phyloP scores from a whole-genome alignment of 768 basidiomycete genomes.

The Dictyophora rubrovolvata region DNA sequence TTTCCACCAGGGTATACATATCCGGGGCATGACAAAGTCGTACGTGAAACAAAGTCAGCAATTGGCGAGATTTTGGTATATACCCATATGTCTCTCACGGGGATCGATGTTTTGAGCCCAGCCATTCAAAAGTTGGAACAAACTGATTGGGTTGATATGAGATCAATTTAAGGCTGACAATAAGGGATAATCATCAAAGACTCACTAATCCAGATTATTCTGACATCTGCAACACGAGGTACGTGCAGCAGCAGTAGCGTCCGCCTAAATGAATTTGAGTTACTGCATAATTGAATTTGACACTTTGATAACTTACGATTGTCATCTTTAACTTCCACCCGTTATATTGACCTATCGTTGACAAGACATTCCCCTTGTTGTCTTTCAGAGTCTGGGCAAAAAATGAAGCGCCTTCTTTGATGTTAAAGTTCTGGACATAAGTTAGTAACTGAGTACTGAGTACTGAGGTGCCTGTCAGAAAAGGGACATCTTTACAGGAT shows the following conservation, averaged over 20 bases:
- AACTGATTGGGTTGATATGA: constrained; percentile 24
- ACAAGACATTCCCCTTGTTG: constrained; percentile 44
- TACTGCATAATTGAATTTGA: background rate
- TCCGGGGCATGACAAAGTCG: background rate
- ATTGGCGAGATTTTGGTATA: constrained; percentile 53
- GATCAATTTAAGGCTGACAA: constrained; percentile 1
- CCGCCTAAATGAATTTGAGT: constrained; percentile 22
- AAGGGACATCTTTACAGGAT: constrained; percentile 21
- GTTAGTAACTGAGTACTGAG: background rate
- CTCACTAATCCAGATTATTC: constrained; percentile 82
- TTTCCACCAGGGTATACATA: background rate
- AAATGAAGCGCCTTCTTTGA: constrained; percentile 52
- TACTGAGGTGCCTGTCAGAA: background rate
- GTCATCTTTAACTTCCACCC: constrained; percentile 59
- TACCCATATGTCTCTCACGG: constrained; percentile 35
- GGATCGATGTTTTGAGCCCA: constrained; percentile 54
- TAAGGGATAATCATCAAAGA: constrained; percentile 9
- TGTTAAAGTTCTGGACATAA: constrained; percentile 59
- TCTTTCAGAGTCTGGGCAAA: constrained; percentile 40
- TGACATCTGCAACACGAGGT: constrained; percentile 58
- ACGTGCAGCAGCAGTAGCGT: constrained; percentile 49
- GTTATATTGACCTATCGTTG: constrained; percentile 64
- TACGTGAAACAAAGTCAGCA: constrained; percentile 17
- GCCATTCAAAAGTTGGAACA: constrained; percentile 64
- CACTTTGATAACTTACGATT: constrained; percentile 28